Base-by-base conservation (phyloP, 495 filamentous ascomycete species). In the Penicillium argentinense region DNA sequence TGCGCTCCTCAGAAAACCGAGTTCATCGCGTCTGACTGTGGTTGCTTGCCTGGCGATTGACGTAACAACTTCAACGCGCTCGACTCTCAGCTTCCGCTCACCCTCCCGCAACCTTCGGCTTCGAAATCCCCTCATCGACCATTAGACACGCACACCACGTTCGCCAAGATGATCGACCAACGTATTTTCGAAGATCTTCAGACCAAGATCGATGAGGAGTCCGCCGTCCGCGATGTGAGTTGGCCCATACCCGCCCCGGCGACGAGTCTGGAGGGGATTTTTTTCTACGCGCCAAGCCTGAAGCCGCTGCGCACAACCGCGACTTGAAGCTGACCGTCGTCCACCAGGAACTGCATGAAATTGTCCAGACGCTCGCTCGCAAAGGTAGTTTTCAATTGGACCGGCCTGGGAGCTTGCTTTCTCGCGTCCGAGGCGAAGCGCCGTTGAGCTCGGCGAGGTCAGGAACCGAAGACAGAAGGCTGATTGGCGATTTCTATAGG, bases 131-230 rank as follows among this genome's bases (percentile, higher is more conserved):
- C 39, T 11, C 9, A 6, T 28, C 28, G 5, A 37, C 32, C 16
- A 9, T 7, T 12, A 27, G 29, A 30, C 26, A 38, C 23, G 24
- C 27, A 40, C 43, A 38, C 33, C 21, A 18, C 49, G n/a, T n/a
- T 22, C 51, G 23, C 25, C 53, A 69, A 60, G 49, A 75, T 75
- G 72, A 85, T 96, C 37, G 84, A 95, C 67, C 84, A 87, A 34
- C 77, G 72, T 22, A 91, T 97, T 57, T 97, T 97, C 65, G 84
- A 90, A 51, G 76, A 85, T 58, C 84, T 98, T 45, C 92, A 96
- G 65, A 70, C 80, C 33, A 91, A 90, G 60, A 88, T 96, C 54
- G 95, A 98, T 58, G 85, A 92, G 60, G 93, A 98, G 67, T 73
- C 78, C 13, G 71, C 75, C 30, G 78, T 93, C 37, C 83, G 88